Conservation (phyloP, 305 asterid species). For the Solanum hybrid region DNA sequence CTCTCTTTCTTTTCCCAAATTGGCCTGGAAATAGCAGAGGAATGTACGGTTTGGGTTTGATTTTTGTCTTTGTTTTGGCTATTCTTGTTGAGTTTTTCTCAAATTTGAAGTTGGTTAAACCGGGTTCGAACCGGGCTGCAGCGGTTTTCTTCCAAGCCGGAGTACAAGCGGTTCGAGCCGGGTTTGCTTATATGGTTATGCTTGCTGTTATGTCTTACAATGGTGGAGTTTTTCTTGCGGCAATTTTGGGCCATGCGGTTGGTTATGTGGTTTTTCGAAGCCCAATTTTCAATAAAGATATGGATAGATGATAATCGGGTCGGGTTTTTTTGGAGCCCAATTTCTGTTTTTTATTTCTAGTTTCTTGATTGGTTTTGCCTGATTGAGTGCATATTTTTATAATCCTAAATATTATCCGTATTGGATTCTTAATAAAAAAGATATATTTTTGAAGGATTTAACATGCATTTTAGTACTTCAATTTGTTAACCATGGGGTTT, state of each 20-base stretch:
- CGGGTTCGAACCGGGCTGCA: slow-evolving; percentile 42
- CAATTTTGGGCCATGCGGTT: slow-evolving; percentile 62
- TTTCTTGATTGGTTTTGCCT: background rate
- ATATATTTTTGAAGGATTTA: background rate
- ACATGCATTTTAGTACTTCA: too few relatives aligned
- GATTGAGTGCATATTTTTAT: background rate
- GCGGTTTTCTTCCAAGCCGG: slow-evolving; percentile 46
- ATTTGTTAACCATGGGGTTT: too few relatives aligned
- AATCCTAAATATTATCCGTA: too few relatives aligned
- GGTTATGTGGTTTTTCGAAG: slow-evolving; percentile 59
- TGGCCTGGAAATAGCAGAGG: slow-evolving; percentile 64
- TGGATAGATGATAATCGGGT: slow-evolving; percentile 6
- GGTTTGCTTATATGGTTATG: slow-evolving; percentile 65
- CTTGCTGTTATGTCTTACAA: slow-evolving; percentile 70
- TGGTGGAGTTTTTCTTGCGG: slow-evolving; percentile 64
- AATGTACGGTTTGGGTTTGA: slow-evolving; percentile 56
- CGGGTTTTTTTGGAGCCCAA: background rate
- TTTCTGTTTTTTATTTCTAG: background rate
- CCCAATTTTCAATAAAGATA: slow-evolving; percentile 24
- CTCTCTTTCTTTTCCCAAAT: slow-evolving; percentile 45
- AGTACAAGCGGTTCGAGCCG: slow-evolving; percentile 55
- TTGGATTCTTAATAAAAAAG: too few relatives aligned
- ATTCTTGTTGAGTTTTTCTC: slow-evolving; percentile 46
- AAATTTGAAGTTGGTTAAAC: slow-evolving; percentile 39
- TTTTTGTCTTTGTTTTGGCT: slow-evolving; percentile 49